phyloP scores from a whole-genome alignment of 2,329 filamentous ascomycete genomes.

The Cordyceps javanica region DNA sequence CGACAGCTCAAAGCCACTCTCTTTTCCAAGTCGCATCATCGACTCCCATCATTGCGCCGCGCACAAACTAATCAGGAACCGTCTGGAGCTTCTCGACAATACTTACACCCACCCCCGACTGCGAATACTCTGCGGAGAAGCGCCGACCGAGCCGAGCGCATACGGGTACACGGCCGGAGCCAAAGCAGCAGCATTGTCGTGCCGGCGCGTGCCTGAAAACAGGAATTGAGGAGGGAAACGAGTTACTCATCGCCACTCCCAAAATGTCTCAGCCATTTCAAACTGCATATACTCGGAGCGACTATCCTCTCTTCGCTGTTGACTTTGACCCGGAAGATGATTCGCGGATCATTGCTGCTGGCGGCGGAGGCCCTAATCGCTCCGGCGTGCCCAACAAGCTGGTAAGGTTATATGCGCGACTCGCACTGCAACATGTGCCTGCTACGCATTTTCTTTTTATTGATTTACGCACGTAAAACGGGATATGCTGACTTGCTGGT shows the following conservation, averaged over 20 bases:
- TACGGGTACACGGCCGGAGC: not conserved
- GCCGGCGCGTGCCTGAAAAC: not conserved
- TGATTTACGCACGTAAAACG: too few relatives aligned
- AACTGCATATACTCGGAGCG: slow-evolving; percentile 59
- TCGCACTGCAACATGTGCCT: not conserved
- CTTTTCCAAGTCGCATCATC: not conserved
- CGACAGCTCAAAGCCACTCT: not conserved
- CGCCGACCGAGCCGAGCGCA: not conserved
- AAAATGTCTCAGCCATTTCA: slow-evolving; percentile 36
- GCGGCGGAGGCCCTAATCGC: slow-evolving; percentile 76
- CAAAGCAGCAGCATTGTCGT: not conserved
- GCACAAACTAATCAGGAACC: too few relatives aligned
- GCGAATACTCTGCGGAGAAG: not conserved
- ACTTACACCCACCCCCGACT: not conserved
- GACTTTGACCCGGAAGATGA: slow-evolving; percentile 81
- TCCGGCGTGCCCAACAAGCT: slow-evolving; percentile 86
- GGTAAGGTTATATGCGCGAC: slow-evolving; percentile 40
- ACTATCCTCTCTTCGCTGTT: slow-evolving; percentile 80
- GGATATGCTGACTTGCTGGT: not conserved
- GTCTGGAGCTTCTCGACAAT: not conserved
- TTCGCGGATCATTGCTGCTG: slow-evolving; percentile 71
- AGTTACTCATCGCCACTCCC: not conserved
- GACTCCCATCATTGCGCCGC: not conserved
- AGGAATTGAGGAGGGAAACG: not conserved
- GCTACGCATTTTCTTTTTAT: not conserved